These are phyloP conservation scores for Saccharomycopsis crataegensis DNA, from an alignment of 1,139 yeast genomes.

Conservation along the genomic window DNA sequence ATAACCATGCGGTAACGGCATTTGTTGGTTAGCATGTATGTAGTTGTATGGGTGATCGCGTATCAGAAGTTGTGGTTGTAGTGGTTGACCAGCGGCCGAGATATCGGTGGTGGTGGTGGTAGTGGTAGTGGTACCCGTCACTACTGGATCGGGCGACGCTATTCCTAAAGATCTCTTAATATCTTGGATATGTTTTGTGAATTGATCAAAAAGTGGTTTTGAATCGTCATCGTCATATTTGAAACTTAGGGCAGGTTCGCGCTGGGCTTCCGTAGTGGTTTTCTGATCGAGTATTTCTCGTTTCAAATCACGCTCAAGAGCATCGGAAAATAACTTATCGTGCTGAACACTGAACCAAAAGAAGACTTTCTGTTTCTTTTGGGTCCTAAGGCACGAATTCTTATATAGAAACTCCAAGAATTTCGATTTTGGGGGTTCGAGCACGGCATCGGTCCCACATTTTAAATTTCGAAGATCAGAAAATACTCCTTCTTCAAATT, in stretches of 20 bases:
- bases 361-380: constrained; percentile 93
- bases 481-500: constrained; percentile 94
- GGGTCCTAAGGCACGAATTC: constrained; percentile 85
- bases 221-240: constrained; percentile 40
- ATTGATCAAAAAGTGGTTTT: constrained; percentile 36
- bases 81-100: not conserved
- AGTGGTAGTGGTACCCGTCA: not conserved
- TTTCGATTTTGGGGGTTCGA: constrained; percentile 83
- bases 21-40: not conserved
- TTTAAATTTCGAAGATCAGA: constrained; percentile 83
- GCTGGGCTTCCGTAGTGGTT: constrained; percentile 52
- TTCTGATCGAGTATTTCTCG: constrained; percentile 54
- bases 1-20: not conserved
- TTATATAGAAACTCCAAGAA: constrained; percentile 79
- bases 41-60: not conserved
- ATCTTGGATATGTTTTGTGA: constrained; percentile 38
- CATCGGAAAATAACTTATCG: constrained; percentile 88
- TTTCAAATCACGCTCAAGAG: constrained; percentile 85
- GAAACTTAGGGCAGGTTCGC: constrained; percentile 61
- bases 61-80: not conserved
- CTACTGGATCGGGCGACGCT: not conserved
- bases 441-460: constrained; percentile 79
- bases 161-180: constrained; percentile 25
- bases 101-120: not conserved
- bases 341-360: constrained; percentile 97